A percentile compares a stretch with the other conserved stretches of the same genome.
phyloP scores from a whole-genome alignment of 768 basidiomycete genomes.

The Rhizopogon sp. region DNA sequence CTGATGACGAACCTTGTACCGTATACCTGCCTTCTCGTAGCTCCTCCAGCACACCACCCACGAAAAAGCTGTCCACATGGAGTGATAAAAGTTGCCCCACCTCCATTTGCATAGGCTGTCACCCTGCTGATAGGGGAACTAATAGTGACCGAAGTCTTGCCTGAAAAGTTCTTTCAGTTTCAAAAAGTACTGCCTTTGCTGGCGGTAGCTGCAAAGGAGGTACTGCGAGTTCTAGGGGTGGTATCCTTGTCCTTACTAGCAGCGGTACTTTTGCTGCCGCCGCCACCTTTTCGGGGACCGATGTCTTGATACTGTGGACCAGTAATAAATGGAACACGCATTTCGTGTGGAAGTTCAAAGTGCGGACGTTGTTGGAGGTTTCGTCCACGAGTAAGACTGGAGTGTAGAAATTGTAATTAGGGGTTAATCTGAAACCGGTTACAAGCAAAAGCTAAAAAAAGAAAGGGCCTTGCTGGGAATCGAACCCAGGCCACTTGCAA shows the following conservation, averaged over 20 bases:
- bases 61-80: slow-evolving; percentile 40
- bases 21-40: slow-evolving; percentile 37
- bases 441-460: slow-evolving; percentile 2
- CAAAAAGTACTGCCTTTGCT: slow-evolving; percentile 8
- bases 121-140: slow-evolving; percentile 15
- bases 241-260: too few relatives aligned
- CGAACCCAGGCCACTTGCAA: slow-evolving; percentile 20
- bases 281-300: slow-evolving; percentile 28
- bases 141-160: slow-evolving; percentile 11
- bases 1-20: slow-evolving; percentile 35
- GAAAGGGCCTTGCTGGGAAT: slow-evolving; percentile 17
- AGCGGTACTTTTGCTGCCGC: slow-evolving; percentile 12
- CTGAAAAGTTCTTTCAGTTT: background rate
- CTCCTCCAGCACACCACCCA: slow-evolving; percentile 49
- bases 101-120: slow-evolving; percentile 29
- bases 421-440: too few relatives aligned
- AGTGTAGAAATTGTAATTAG: too few relatives aligned
- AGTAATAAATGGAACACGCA: slow-evolving; percentile 18
- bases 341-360: background rate
- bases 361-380: too few relatives aligned
- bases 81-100: slow-evolving; percentile 30
- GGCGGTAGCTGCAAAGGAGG: too few relatives aligned
- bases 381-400: too few relatives aligned
- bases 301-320: slow-evolving; percentile 2
- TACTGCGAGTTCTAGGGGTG: too few relatives aligned